A percentile compares a stretch with the other conserved stretches of the same genome.
These are phyloP conservation scores for Collybiopsis confluens DNA, from an alignment of 768 basidiomycete species.

Conservation along the genomic window DNA sequence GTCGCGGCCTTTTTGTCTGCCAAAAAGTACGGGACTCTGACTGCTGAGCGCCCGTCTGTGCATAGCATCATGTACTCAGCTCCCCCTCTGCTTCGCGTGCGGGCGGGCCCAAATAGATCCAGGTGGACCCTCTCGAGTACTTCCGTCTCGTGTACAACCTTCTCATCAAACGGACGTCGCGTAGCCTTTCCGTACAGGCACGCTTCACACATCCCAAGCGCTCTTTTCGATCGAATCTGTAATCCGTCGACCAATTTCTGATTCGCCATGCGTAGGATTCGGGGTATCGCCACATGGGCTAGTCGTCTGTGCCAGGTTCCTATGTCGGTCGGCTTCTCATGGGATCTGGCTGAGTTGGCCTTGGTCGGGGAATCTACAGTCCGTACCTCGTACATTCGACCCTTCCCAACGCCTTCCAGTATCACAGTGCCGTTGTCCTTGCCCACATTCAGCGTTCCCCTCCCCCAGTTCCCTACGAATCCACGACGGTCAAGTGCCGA, in stretches of 20 bases:
- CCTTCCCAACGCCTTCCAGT: not conserved
- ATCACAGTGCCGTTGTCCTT: not conserved
- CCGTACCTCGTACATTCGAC: not conserved
- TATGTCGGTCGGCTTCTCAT: not conserved
- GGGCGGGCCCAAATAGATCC: not conserved
- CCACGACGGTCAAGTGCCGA: not conserved
- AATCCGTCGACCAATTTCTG: not conserved
- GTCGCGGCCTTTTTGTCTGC: not conserved
- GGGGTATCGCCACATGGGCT: not conserved
- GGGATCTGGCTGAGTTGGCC: not conserved
- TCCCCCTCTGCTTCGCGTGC: not conserved
- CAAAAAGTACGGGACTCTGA: not conserved
- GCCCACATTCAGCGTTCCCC: not conserved
- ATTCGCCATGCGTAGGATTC: not conserved
- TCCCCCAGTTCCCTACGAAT: not conserved
- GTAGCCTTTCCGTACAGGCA: not conserved
- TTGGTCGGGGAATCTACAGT: too few relatives aligned
- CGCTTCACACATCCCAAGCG: not conserved
- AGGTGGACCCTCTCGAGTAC: not conserved
- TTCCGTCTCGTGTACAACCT: not conserved
- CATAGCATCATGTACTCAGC: not conserved
- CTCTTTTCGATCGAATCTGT: not conserved
- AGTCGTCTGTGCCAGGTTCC: not conserved
- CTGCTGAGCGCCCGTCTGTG: not conserved
- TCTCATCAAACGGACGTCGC: not conserved